phyloP scores from a whole-genome alignment of 257 asterid species.

The Solanum commersonii region DNA sequence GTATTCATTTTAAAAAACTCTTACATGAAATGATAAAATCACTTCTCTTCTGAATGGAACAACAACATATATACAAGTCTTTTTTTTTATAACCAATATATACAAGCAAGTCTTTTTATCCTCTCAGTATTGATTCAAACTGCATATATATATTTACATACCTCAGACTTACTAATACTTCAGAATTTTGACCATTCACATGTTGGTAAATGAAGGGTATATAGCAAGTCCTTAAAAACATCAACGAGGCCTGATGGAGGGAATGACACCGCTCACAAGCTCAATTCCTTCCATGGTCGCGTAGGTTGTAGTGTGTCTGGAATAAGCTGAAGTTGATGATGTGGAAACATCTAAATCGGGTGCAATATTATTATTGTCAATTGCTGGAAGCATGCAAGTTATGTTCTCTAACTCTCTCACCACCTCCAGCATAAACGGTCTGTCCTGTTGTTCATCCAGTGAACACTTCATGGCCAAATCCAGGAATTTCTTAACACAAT shows the following conservation, averaged over 20 bases:
- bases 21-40: background rate
- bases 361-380: slow-evolving; percentile 1
- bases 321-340: slow-evolving; percentile 1
- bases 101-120: background rate
- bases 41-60: background rate
- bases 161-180: background rate
- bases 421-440: slow-evolving; percentile 27
- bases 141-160: background rate
- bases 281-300: slow-evolving; percentile 18
- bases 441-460: slow-evolving; percentile 14
- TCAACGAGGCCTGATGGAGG: slow-evolving; percentile 19
- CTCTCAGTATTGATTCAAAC: background rate
- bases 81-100: background rate
- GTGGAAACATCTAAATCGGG: background rate
- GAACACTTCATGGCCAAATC: slow-evolving; percentile 24
- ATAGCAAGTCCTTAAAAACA: background rate
- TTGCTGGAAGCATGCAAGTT: slow-evolving; percentile 16
- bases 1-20: background rate
- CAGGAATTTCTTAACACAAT: slow-evolving; percentile 21
- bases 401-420: slow-evolving; percentile 23
- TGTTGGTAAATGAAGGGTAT: background rate
- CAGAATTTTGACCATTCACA: background rate
- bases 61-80: background rate
- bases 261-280: slow-evolving; percentile 27
- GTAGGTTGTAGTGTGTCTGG: slow-evolving; percentile 5